A percentile compares a stretch with the other conserved stretches of the same genome.
These are phyloP conservation scores for Tuber melanosporum DNA, from an alignment of 495 filamentous ascomycete species.

Conservation along the genomic window DNA sequence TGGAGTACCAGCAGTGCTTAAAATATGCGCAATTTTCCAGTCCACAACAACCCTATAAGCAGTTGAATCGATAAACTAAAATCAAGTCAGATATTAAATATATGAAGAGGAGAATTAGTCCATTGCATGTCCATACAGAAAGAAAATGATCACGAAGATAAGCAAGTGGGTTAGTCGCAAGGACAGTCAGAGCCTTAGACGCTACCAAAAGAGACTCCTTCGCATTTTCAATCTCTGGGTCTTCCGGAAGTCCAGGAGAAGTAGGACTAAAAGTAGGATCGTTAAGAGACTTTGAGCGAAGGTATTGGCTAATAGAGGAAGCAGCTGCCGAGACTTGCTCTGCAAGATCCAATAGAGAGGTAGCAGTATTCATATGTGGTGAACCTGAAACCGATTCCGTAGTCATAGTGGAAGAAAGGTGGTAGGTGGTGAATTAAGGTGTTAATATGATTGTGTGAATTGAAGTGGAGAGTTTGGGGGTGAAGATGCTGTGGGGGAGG, in stretches of 20 bases:
- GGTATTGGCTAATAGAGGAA: conserved; percentile 8
- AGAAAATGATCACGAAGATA: conserved; percentile 18
- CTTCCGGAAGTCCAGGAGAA: conserved; percentile 12
- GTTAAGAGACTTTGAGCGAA: conserved; percentile 12
- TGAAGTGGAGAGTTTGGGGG: neutral
- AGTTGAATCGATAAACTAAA: conserved; percentile 14
- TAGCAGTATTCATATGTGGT: neutral
- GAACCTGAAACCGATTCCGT: neutral
- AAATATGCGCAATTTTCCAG: conserved; percentile 21
- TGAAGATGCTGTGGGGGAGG: neutral
- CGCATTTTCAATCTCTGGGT: conserved; percentile 21
- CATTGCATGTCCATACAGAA: conserved; percentile 2
- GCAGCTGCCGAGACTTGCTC: conserved; percentile 17
- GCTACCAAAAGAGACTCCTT: conserved; percentile 15
- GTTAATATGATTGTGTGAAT: no score
- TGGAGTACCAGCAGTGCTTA: conserved; percentile 10
- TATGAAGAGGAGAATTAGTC: neutral
- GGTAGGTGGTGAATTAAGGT: no score
- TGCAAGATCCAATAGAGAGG: conserved; percentile 17
- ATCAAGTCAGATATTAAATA: neutral
- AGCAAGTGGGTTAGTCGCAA: conserved; percentile 17
- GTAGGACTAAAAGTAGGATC: conserved; percentile 16
- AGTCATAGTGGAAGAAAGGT: neutral
- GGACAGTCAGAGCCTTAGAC: conserved; percentile 17
- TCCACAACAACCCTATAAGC: conserved; percentile 10